Percentiles rank a stretch among this genome's conserved stretches.
phyloP scores from a whole-genome alignment of 2,329 filamentous ascomycete species.

The Fusarium odoratissimum region DNA sequence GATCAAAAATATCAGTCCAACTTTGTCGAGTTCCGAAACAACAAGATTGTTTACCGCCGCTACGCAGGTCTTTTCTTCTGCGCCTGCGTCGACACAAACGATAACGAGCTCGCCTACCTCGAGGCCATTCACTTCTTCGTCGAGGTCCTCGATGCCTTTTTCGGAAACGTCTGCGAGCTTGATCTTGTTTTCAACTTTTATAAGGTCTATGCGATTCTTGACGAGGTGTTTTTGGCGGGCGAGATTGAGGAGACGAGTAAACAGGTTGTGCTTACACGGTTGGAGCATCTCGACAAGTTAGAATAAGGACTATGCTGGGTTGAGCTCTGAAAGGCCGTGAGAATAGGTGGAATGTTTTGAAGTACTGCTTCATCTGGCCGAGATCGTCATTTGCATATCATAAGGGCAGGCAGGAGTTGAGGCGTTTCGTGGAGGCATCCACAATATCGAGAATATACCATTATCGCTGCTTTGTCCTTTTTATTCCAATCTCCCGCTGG shows the following conservation, averaged over 20 bases:
- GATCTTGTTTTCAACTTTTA: slow-evolving; percentile 88
- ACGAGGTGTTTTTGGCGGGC: slow-evolving; percentile 96
- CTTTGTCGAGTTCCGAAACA: slow-evolving; percentile 95
- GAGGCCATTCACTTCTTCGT: slow-evolving; percentile 99
- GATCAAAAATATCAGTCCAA: slow-evolving; percentile 99
- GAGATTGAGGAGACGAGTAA: slow-evolving; percentile 99
- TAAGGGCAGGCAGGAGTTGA: slow-evolving; percentile 31
- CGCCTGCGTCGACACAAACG: slow-evolving; percentile 98
- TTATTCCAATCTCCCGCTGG: neutral
- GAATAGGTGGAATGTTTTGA: neutral
- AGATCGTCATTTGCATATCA: slow-evolving; percentile 29
- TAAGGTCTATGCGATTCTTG: slow-evolving; percentile 96
- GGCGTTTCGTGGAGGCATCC: slow-evolving; percentile 31
- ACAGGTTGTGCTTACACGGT: slow-evolving; percentile 91
- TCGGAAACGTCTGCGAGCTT: slow-evolving; percentile 98
- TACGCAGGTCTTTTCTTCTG: slow-evolving; percentile 99
- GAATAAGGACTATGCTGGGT: slow-evolving; percentile 67
- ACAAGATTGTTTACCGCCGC: slow-evolving; percentile 96
- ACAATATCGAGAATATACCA: slow-evolving; percentile 33
- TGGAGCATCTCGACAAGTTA: slow-evolving; percentile 96
- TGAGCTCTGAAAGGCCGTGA: neutral
- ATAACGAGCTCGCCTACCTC: slow-evolving; percentile 96
- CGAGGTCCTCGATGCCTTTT: slow-evolving; percentile 97
- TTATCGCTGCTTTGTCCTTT: slow-evolving; percentile 1
- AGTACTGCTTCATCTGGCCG: neutral